Base-by-base conservation (phyloP, 208 protist genomes). In the Acanthamoeba castellanii region DNA sequence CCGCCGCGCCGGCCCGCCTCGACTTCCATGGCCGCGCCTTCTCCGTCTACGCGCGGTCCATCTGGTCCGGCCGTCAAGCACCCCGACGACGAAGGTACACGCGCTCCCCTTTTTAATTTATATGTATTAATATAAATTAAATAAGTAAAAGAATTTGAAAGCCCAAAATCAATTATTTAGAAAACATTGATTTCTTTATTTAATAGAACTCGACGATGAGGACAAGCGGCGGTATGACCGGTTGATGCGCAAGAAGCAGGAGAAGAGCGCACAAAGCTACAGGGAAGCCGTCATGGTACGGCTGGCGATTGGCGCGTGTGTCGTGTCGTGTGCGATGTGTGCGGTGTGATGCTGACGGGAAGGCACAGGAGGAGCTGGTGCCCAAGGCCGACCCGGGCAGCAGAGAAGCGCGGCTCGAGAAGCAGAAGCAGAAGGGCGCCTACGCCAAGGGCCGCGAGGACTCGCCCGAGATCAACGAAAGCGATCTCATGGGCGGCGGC, bases 341-440 rank as follows among this genome's bases (percentile, higher is more conserved):
- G 34, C 50, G 42, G 14, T 45, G 76, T 25, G 22, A 57, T 85
- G 25, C 76, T 14, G 52, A 22, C 16, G 52, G 52, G 52, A 22
- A 22, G 52, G 32, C 42, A 22, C 32, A 88, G 81, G 81, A 88
- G 42, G 81, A 88, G 50, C 52, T 88, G 42, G 81, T 64, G 81
- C 81, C 81, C 27, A 88, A 88, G 81, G 50, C 81, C 27, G 81
- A 88, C 52, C 81, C 81, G 3, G 81, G 81, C 27, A 88, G 81
- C 81, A 30, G 42, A 11, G 81, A 55, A 37, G 81, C 81, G 30
- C 42, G 52, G 16, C 81, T 55, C n/a, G 81, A 88, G 50, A 88
- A 88, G 52, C 11, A 42, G 34, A 8, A 34, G 50, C 50, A 55
- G 30, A 88, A 88, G 52, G 81, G 81, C 20, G 81, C 78, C 78